Base-by-base conservation (phyloP, 2,329 filamentous ascomycete genomes). In the Diaporthe citriasiana region DNA sequence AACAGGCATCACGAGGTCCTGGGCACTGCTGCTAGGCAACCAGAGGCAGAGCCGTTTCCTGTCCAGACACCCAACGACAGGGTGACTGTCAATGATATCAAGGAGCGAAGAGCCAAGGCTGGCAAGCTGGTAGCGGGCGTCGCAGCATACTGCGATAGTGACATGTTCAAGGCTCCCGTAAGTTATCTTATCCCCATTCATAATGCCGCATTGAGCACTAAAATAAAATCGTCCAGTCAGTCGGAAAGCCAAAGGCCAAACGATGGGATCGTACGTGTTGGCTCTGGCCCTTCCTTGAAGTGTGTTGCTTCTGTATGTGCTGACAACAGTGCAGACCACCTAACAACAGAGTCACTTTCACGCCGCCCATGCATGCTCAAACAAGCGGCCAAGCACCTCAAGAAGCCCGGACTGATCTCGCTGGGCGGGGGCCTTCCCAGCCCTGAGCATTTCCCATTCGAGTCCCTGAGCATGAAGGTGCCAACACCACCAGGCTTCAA, bases 381-480 rank as follows among this genome's bases (percentile, higher is more conserved):
- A 84, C 88, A 89, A 75, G 95, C 95, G 7, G 95, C 95, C 57
- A 90, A 89, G 72, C 93, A 92, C 81, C 89, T 98, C 70, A 93
- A 93, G 80, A 94, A 89, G 51, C 94, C 95, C 0, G 95, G 93
- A 22, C 85, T 98, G 74, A 97, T 99, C 80, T 98, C 95, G 1
- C 91, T 99, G 1, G 97, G 97, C 72, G 97, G 97, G 69, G 97
- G 97, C 4, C 86, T 99, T 27, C 97, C 97, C 5, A 95, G 94
- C 19, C 90, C 94, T 75, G 92, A 96, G 82, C 94, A 97, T 84
- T 99, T 99, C 80, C 97, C 97, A n/a, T 92, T 98, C 79, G 92
- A 96, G 77, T 89, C 93, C 77, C 83, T 98, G 66, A 89, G 88
- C 76, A 84, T 97, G 83, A 94, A 93, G 78, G 90, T 97, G 1